Evolutionary conservation across 83 land plant species (phyloP).

Genomic region (Larix sibirica): DNA sequence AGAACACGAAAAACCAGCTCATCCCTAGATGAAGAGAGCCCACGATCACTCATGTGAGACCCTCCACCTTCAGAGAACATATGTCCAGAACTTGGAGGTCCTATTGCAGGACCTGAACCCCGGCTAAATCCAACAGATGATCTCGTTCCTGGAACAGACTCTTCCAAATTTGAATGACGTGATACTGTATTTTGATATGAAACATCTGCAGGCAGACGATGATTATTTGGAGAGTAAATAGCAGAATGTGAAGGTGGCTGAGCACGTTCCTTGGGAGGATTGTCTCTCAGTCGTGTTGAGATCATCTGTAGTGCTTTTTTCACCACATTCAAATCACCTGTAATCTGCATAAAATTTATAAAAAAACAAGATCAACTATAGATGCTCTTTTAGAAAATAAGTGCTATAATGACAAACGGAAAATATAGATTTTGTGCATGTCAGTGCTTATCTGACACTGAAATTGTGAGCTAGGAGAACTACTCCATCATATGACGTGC

Average conservation of each 20-base stretch:
- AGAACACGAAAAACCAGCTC: slow-evolving; percentile 72
- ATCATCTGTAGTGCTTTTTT: slow-evolving; percentile 69
- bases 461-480: no score
- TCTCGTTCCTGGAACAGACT: slow-evolving; percentile 18
- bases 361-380: no score
- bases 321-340: slow-evolving; percentile 66
- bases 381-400: no score
- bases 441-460: no score
- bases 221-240: slow-evolving; percentile 50
- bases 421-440: no score
- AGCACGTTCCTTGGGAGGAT: slow-evolving; percentile 69
- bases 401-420: no score
- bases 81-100: slow-evolving; percentile 38
- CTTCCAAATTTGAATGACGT: slow-evolving; percentile 27
- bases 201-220: slow-evolving; percentile 50
- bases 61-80: slow-evolving; percentile 24
- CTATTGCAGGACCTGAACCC: slow-evolving; percentile 22
- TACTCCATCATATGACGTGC: no score
- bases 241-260: slow-evolving; percentile 35
- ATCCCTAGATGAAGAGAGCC: slow-evolving; percentile 38
- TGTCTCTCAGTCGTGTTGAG: slow-evolving; percentile 67
- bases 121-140: slow-evolving; percentile 18
- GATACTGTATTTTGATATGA: slow-evolving; percentile 21
- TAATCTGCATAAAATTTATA: slow-evolving; percentile 38
- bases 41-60: slow-evolving; percentile 22